Base-by-base conservation (phyloP, 306 rosid species). In the Adenanthera pavonina region DNA sequence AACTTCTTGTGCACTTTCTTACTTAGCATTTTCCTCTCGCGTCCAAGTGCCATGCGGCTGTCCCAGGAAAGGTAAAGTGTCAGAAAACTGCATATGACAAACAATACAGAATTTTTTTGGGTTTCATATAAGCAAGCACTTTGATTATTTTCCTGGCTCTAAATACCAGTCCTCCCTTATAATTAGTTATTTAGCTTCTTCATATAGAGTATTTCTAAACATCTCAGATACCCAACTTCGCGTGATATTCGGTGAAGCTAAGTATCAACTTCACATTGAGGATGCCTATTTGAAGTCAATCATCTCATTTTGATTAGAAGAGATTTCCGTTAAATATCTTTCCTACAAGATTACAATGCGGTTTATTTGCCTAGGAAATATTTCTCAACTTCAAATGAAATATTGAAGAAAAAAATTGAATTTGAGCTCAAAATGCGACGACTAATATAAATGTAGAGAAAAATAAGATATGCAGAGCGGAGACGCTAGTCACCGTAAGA, bases 21-120 rank as follows among this genome's bases (percentile, higher is more conserved):
- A 73, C 94, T 86, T 68, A 96, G 85, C 94, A 89, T 92, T 82
- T 86, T 89, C 80, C 99, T 91, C 88, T 96, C 98, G 2, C 88
- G 90, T 51, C 81, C 84, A 53, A 96, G 88, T 52, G 89, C 84
- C 86, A 81, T 81, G 83, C 79, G 52, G 85, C 97, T 93, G 89
- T 77, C 69, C 54, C 43, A 25, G 7, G 7, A 70, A 59, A 66
- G 25, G 7, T 76, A 3, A 25, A 66, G 44, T 4, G 78, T 76
- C 8, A 79, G 19, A 60, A 70, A 70, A 9, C n/a, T 51, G 59
- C 20, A 81, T 51, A 72, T 70, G 34, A 51, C 78, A 61, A n/a
- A 69, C 43, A 41, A 19, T 51, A 80, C 78, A 60, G 44, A 38
- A 8, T 36, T 19, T 53, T 33, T 76, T 5, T 12, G n/a, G 53